Evolutionary conservation across 306 rosid genomes (phyloP).

Genomic region (Herpetospermum pedunculosum): DNA sequence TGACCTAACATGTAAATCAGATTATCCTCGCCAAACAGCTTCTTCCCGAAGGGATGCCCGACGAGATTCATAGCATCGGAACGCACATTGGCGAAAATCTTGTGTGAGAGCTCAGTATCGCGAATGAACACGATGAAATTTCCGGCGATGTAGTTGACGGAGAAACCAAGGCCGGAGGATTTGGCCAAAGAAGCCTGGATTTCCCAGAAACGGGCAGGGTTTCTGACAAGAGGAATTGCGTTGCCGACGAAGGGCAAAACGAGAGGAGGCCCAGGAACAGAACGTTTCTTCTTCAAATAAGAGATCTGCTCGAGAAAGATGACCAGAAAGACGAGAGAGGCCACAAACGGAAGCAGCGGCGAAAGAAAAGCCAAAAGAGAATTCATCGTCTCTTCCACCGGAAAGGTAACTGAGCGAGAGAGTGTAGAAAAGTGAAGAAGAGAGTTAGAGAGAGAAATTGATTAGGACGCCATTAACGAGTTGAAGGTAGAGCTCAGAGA

Average conservation of each 20-base stretch:
- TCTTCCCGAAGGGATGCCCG: conserved; percentile 88
- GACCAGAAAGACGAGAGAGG: conserved; percentile 23
- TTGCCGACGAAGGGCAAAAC: conserved; percentile 63
- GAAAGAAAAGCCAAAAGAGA: not conserved
- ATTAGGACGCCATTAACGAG: not conserved
- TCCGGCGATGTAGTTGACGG: conserved; percentile 67
- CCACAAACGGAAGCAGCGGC: conserved; percentile 24
- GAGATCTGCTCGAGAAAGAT: conserved; percentile 57
- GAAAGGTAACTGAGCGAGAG: not conserved
- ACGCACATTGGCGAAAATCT: conserved; percentile 67
- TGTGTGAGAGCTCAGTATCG: conserved; percentile 70
- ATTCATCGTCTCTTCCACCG: not conserved
- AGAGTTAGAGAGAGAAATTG: not conserved
- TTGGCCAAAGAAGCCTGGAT: conserved; percentile 39
- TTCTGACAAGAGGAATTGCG: conserved; percentile 42
- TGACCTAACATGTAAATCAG: conserved; percentile 82
- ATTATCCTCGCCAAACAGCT: conserved; percentile 82
- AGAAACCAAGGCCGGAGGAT: conserved; percentile 40
- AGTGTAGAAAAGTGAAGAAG: not conserved
- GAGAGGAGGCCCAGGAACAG: conserved; percentile 48
- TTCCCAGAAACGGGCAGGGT: conserved; percentile 72
- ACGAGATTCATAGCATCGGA: conserved; percentile 61
- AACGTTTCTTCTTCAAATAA: conserved; percentile 36
- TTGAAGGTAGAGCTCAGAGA: not conserved
- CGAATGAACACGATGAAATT: conserved; percentile 61